phyloP scores from a whole-genome alignment of 1,139 yeast genomes.

The Magnusiomyces suaveolens region DNA sequence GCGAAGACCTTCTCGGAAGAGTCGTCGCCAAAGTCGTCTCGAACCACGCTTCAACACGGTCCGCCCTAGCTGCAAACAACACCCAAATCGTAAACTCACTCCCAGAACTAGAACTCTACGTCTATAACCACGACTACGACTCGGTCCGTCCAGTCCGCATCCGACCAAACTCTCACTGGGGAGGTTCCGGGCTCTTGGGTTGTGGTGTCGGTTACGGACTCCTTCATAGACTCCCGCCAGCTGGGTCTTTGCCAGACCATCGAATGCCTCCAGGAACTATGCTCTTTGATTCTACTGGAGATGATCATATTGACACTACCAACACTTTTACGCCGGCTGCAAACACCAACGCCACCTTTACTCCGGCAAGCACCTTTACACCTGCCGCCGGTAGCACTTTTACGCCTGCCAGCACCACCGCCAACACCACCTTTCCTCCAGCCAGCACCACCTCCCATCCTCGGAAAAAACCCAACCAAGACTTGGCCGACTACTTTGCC shows the following conservation, averaged over 20 bases:
- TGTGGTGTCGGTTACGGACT: conserved; percentile 93
- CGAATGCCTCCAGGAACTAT: too few species aligned
- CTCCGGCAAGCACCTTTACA: too few species aligned
- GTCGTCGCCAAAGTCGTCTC: conserved; percentile 37
- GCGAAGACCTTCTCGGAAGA: conserved; percentile 67
- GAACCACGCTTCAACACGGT: conserved; percentile 20
- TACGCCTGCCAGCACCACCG: too few species aligned
- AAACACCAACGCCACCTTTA: too few species aligned
- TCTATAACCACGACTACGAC: conserved; percentile 81
- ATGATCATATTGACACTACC: too few species aligned
- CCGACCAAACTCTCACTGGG: conserved; percentile 49
- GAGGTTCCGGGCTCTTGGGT: conserved; percentile 72
- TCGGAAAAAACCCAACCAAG: conserved; percentile 15
- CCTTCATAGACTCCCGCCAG: conserved; percentile 79
- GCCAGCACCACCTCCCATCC: too few species aligned
- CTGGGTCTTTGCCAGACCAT: too few species aligned
- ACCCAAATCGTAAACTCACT: conserved; percentile 11
- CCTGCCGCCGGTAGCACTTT: too few species aligned
- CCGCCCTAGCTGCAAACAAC: too few species aligned
- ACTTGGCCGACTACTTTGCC: conserved; percentile 30
- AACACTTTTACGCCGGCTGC: too few species aligned
- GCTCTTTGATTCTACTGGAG: too few species aligned
- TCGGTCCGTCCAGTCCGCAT: conserved; percentile 80
- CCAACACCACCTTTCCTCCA: too few species aligned
- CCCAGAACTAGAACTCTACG: conserved; percentile 47